These are phyloP conservation scores for Candida quercuum DNA, from an alignment of 805 yeast species.

Conservation along the genomic window DNA sequence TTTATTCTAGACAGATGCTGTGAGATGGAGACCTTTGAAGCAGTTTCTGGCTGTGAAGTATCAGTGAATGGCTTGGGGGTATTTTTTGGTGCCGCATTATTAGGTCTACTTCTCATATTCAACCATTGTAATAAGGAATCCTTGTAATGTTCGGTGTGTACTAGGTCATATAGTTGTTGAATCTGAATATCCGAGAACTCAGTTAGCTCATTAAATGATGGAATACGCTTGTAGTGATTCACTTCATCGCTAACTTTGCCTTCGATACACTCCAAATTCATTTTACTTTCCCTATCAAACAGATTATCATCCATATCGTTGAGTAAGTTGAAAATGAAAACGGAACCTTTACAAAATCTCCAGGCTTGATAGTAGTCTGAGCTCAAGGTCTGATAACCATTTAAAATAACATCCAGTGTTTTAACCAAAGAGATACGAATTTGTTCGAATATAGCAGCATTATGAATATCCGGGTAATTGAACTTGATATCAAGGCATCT, in stretches of 20 bases:
- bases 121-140: slow-evolving; percentile 5
- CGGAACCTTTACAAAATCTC: slow-evolving; percentile 51
- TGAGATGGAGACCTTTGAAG: background rate
- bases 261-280: slow-evolving; percentile 16
- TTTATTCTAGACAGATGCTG: too few species aligned
- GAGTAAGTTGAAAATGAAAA: slow-evolving; percentile 33
- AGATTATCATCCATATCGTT: slow-evolving; percentile 25
- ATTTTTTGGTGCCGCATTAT: background rate
- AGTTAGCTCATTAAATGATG: background rate
- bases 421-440: slow-evolving; percentile 20
- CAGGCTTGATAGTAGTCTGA: slow-evolving; percentile 60
- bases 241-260: slow-evolving; percentile 2
- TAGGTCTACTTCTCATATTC: background rate
- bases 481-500: slow-evolving; percentile 27
- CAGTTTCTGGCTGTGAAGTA: too few species aligned
- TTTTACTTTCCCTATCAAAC: slow-evolving; percentile 19
- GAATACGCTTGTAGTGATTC: slow-evolving; percentile 1
- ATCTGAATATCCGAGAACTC: background rate
- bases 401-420: slow-evolving; percentile 27
- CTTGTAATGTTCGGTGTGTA: slow-evolving; percentile 12
- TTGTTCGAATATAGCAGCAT: slow-evolving; percentile 8
- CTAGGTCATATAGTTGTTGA: slow-evolving; percentile 11
- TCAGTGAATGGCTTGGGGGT: background rate
- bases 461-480: slow-evolving; percentile 11
- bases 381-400: slow-evolving; percentile 38